Base-by-base conservation (phyloP, 208 protist species). In the Zelonia costaricensis region DNA sequence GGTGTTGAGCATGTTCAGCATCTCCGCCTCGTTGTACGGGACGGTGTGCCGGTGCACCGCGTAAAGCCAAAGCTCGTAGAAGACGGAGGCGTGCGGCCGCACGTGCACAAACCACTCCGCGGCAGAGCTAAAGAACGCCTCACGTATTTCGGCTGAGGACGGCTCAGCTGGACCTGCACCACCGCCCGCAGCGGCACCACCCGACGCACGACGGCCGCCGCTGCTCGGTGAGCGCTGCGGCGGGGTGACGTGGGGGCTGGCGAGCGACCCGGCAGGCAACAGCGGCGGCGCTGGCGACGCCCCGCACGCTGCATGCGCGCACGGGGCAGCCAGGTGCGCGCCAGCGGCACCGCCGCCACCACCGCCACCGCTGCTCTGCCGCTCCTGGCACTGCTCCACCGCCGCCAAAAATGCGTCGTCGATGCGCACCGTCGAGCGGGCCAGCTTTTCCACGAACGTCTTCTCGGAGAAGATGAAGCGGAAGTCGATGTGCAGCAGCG, bases 401-500 rank as follows among this genome's bases (percentile, higher is more conserved):
- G 77, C 63, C 9, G 62, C 62, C 9, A 81, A 51, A 25, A 87
- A 78, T 15, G 69, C 47, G 48, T 74, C 61, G 52, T 87, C 80
- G 18, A 87, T 63, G 30, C 80, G 80, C 45, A 87, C 64, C 5
- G 69, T 68, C 2, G 69, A 67, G 22, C 77, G 62, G 2, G 74
- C 48, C 13, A 87, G 38, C 47, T 71, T 76, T 42, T 91, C 84
- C 12, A 73, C 76, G 10, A 85, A 70, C 8, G 88, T 89, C 51
- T 74, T 80, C 39, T 82, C 71, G 1, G 70, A 80, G 22, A 91
- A 74, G 25, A 91, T 69, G 51, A 86, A 85, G 31, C 80, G 84
- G 76, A 91, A 94, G 67, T 94, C 88, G 43, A 94, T 91, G 67
- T 94, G 88, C 33, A 94, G 84, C 46, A 91, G 79, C 6, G 82